Evolutionary conservation across 129 eudicot species (phyloP).

Genomic region (Flaveria trinervia): DNA sequence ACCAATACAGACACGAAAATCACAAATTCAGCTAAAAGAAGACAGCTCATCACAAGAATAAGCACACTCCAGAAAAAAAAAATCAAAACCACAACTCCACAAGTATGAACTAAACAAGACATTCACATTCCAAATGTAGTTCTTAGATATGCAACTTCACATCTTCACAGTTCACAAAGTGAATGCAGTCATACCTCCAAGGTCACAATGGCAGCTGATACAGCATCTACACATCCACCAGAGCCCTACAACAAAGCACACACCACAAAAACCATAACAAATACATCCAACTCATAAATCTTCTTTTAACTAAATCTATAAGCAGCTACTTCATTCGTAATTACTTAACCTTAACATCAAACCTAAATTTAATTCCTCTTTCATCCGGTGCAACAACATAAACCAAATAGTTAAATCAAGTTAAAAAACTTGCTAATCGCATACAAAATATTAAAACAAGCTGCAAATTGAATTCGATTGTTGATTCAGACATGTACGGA

Average conservation of each 20-base stretch:
- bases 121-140: neutral
- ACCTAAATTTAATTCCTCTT: neutral
- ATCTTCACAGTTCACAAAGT: neutral
- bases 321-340: neutral
- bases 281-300: neutral
- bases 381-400: neutral
- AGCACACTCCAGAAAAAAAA: neutral
- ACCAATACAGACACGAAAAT: neutral
- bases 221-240: constrained; percentile 85
- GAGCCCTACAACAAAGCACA: constrained; percentile 46
- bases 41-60: constrained; percentile 14
- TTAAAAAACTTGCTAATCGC: constrained; percentile 6
- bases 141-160: neutral
- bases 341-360: constrained; percentile 7
- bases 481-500: neutral
- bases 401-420: neutral
- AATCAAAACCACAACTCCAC: neutral
- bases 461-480: neutral
- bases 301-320: neutral
- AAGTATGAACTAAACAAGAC: neutral
- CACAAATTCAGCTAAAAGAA: constrained; percentile 3
- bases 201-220: constrained; percentile 65
- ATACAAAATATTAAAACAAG: neutral
- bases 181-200: constrained; percentile 63
- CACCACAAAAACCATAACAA: constrained; percentile 16